These are phyloP conservation scores for Pleurotus pulmonarius DNA, from an alignment of 768 basidiomycete species.

Conservation along the genomic window DNA sequence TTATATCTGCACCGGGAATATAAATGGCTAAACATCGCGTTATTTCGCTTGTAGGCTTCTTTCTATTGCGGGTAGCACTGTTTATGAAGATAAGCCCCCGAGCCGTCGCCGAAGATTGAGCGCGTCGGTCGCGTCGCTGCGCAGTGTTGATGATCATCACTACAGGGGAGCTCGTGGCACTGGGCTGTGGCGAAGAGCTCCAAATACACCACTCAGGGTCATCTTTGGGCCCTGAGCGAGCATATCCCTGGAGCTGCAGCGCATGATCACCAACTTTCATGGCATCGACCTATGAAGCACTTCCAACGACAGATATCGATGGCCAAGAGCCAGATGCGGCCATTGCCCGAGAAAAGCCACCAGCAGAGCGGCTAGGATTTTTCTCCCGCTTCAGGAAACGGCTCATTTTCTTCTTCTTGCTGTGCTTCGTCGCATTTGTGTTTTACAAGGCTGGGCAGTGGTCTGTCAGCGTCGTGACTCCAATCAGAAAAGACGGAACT, in stretches of 20 bases:
- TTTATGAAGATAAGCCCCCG: background rate
- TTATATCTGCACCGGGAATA: background rate
- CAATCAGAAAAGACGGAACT: background rate
- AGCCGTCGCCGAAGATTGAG: slow-evolving; percentile 2
- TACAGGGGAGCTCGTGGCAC: background rate
- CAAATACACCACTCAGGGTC: no score
- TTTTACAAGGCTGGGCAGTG: slow-evolving; percentile 32
- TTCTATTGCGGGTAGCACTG: background rate
- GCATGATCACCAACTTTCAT: slow-evolving; percentile 4
- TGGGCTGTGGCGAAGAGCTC: background rate
- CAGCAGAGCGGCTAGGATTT: background rate
- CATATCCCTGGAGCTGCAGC: background rate
- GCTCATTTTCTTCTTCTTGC: slow-evolving; percentile 23
- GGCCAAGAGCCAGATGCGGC: background rate
- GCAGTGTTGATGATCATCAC: no score
- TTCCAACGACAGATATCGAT: slow-evolving; percentile 22
- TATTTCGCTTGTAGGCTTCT: background rate
- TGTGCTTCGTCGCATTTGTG: slow-evolving; percentile 26
- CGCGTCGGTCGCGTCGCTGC: background rate
- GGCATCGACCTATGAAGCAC: slow-evolving; percentile 24
- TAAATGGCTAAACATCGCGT: background rate
- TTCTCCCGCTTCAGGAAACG: slow-evolving; percentile 14
- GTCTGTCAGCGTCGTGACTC: slow-evolving; percentile 9
- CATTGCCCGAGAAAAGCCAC: background rate
- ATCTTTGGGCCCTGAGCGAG: background rate